Conservation (phyloP, 495 filamentous ascomycete genomes). For the Symbiotaphrina buchneri region DNA sequence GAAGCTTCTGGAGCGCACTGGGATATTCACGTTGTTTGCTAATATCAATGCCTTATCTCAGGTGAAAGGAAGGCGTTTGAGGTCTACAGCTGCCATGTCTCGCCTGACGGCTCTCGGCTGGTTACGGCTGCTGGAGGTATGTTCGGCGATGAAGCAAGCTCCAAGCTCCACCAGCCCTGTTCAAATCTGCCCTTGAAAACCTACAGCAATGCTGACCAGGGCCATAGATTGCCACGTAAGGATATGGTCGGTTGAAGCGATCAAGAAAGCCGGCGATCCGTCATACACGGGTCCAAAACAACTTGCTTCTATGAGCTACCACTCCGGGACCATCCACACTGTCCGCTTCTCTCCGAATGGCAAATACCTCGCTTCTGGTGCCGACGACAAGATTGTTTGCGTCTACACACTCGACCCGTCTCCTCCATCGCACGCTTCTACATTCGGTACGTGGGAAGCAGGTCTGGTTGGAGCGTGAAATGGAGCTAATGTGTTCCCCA, state of each 20-base stretch:
- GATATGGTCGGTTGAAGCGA: slow-evolving; percentile 91
- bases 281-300: slow-evolving; percentile 61
- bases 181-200: slow-evolving; percentile 3
- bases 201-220: slow-evolving; percentile 8
- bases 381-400: slow-evolving; percentile 95
- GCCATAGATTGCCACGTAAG: slow-evolving; percentile 75
- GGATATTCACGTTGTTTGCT: slow-evolving; percentile 2
- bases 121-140: slow-evolving; percentile 85
- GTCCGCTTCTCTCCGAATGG: slow-evolving; percentile 90
- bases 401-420: slow-evolving; percentile 79
- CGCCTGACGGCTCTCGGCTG: slow-evolving; percentile 73
- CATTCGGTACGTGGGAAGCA: slow-evolving; percentile 39
- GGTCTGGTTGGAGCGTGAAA: neutral
- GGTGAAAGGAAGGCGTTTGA: slow-evolving; percentile 95
- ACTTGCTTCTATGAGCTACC: slow-evolving; percentile 91
- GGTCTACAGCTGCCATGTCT: slow-evolving; percentile 93
- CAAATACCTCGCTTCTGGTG: slow-evolving; percentile 83
- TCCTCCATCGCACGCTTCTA: slow-evolving; percentile 44
- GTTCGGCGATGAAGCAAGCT: slow-evolving; percentile 9
- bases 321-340: slow-evolving; percentile 90
- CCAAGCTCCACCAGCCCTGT: neutral
- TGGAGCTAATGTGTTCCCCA: slow-evolving; percentile 10
- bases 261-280: slow-evolving; percentile 52
- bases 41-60: slow-evolving; percentile 9
- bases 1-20: neutral